Evolutionary conservation across 2,329 filamentous ascomycete genomes (phyloP), one percentile per base, ranked within the genome.

Genomic region (Beauveria rudraprayagi): DNA sequence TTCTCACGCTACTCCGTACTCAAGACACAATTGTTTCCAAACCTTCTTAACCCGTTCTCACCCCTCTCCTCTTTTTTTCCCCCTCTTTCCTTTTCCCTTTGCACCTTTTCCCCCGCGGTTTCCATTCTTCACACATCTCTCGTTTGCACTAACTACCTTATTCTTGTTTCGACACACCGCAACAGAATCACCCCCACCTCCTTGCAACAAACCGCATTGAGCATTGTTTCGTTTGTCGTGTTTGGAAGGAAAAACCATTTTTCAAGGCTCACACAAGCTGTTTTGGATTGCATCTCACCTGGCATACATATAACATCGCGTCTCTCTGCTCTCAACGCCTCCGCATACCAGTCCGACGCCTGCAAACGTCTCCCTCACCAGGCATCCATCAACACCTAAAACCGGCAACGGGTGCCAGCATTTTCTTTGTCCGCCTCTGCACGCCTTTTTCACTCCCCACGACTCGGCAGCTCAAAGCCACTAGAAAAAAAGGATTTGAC

Each of bases 31-130:
- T 14, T 34, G 28, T 48, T 48, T 41, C 34, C 30, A 37, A 53
- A 52, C 34, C 28, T 51, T 58, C 56, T 58, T 51, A 43, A 58
- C 56, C 46, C 56, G 34, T 58, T 58, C 22, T 47, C 22, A 41
- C 46, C 46, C 55, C 43, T 30, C n/a, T 28, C 19, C 47, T 26
- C 26, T 40, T 50, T 37, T 43, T n/a, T 7, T 43, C 5, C 5
- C 22, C 19, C 47, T 46, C 19, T 10, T 14, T 30, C 19, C 37
- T 57, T 11, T 34, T 34, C 8, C 56, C 44, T 26, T 9, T 11
- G n/a, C 17, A 17, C 46, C 17, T 47, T 28, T 55, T 55, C n/a
- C 14, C 40, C 22, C 44, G 3, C 22, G 30, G 30, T 34, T 34
- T 14, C 30, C 30, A 34, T 34, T 34, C 30, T 34, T 34, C 30